Percentiles rank a stretch among this genome's conserved stretches.
These are phyloP conservation scores for Uronychia setigera DNA, from an alignment of 73 alveolate species.

Conservation along the genomic window DNA sequence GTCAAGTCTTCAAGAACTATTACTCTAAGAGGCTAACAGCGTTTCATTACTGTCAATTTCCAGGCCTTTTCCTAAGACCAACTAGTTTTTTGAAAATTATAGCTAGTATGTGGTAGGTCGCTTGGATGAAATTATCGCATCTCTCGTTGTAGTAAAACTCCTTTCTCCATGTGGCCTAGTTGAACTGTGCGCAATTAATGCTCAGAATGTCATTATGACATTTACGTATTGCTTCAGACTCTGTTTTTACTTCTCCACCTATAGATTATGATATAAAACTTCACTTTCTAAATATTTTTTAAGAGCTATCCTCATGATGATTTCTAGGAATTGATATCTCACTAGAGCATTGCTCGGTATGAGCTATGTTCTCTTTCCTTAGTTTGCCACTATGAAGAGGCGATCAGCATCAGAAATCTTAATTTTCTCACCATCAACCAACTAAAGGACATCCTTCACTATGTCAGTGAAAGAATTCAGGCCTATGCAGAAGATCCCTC, in stretches of 20 bases:
- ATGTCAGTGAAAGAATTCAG: not conserved
- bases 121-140: conserved; percentile 72
- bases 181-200: conserved; percentile 10
- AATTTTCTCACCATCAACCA: not conserved
- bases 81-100: conserved; percentile 53
- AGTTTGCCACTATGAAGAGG: not conserved
- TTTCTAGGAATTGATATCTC: conserved; percentile 50
- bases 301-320: conserved; percentile 33
- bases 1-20: conserved; percentile 75
- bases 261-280: not conserved
- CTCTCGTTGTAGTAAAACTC: conserved; percentile 66
- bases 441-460: not conserved
- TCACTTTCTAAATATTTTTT: conserved; percentile 20
- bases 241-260: conserved; percentile 12
- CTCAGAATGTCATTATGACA: conserved; percentile 29
- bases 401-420: conserved; percentile 7
- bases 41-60: conserved; percentile 31
- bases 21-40: not conserved
- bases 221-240: conserved; percentile 49
- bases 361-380: not conserved
- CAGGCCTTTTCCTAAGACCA: conserved; percentile 57
- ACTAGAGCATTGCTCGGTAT: conserved; percentile 45
- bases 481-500: not conserved
- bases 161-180: conserved; percentile 72
- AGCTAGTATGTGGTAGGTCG: conserved; percentile 40